Conservation (phyloP, 495 filamentous ascomycete genomes). For the Penicillium chermesinum region DNA sequence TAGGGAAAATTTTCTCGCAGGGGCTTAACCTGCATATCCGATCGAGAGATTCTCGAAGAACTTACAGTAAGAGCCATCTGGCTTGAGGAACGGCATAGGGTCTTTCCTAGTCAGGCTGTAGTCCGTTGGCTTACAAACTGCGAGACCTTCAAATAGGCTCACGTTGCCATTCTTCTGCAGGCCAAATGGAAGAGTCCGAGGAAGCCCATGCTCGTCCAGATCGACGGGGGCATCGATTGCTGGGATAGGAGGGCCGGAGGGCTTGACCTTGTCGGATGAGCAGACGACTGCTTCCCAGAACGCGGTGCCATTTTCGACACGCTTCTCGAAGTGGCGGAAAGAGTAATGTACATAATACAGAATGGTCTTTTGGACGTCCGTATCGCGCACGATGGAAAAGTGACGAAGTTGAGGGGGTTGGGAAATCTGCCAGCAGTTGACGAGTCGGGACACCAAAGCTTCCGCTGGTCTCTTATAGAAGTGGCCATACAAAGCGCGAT, state of each 20-base stretch:
- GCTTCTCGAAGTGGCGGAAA: constrained; percentile 48
- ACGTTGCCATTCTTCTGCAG: constrained; percentile 40
- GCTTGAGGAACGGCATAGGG: constrained; percentile 17
- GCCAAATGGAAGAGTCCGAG: constrained; percentile 24
- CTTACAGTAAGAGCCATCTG: constrained; percentile 22
- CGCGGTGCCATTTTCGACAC: constrained; percentile 51
- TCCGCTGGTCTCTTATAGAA: constrained; percentile 58
- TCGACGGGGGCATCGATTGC: constrained; percentile 33
- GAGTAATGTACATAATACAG: constrained; percentile 58
- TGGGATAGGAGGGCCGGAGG: constrained; percentile 23
- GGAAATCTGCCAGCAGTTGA: constrained; percentile 54
- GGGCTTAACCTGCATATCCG: too few species aligned
- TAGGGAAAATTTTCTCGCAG: too few species aligned
- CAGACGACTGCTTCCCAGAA: constrained; percentile 56
- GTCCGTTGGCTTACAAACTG: constrained; percentile 23
- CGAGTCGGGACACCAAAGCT: constrained; percentile 48
- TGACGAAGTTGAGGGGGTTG: constrained; percentile 61
- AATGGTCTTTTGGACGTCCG: constrained; percentile 44
- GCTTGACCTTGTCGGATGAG: constrained; percentile 33
- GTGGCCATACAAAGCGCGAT: constrained; percentile 43
- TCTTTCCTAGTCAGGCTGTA: constrained; percentile 34
- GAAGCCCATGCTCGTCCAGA: constrained; percentile 53
- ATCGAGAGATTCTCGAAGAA: neutral
- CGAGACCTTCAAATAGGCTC: constrained; percentile 42
- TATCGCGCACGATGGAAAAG: constrained; percentile 59